These are phyloP conservation scores for Daldinia grandis DNA, from an alignment of 495 filamentous ascomycete genomes.

Conservation along the genomic window DNA sequence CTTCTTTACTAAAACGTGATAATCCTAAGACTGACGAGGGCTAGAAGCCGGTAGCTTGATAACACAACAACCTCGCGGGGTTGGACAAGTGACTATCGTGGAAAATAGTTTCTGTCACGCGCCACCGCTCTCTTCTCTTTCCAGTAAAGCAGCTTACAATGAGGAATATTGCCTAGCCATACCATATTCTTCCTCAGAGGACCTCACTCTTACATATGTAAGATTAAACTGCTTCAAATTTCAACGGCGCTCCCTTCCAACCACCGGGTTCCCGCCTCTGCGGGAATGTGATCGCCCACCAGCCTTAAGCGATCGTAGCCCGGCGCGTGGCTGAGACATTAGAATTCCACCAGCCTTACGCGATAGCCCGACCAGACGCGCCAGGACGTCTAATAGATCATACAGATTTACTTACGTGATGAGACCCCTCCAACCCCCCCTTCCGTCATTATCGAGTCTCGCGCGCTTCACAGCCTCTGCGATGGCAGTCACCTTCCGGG, in stretches of 20 bases:
- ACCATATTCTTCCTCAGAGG: conserved; percentile 12
- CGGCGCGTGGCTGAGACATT: conserved; percentile 41
- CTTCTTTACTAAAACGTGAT: not conserved
- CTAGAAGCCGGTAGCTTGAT: not conserved
- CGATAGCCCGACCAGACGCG: conserved; percentile 3
- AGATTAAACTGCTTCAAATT: conserved; percentile 43
- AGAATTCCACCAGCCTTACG: conserved; percentile 40
- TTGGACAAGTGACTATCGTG: not conserved
- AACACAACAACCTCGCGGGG: not conserved
- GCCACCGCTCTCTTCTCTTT: not conserved
- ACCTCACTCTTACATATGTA: not conserved
- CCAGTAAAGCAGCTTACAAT: not conserved
- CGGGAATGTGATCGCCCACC: conserved; percentile 35
- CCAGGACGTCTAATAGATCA: not conserved
- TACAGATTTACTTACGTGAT: conserved; percentile 5
- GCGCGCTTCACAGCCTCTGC: conserved; percentile 22
- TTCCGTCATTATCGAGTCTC: conserved; percentile 40
- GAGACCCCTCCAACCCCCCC: conserved; percentile 34
- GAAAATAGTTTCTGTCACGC: not conserved
- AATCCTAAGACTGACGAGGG: not conserved
- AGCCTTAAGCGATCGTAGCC: conserved; percentile 19
- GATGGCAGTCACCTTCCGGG: conserved; percentile 13
- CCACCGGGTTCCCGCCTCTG: conserved; percentile 1
- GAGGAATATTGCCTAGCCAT: conserved; percentile 28
- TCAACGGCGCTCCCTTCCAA: conserved; percentile 20